phyloP scores from a whole-genome alignment of 208 protist species.

The Trypanosoma melophagium region DNA sequence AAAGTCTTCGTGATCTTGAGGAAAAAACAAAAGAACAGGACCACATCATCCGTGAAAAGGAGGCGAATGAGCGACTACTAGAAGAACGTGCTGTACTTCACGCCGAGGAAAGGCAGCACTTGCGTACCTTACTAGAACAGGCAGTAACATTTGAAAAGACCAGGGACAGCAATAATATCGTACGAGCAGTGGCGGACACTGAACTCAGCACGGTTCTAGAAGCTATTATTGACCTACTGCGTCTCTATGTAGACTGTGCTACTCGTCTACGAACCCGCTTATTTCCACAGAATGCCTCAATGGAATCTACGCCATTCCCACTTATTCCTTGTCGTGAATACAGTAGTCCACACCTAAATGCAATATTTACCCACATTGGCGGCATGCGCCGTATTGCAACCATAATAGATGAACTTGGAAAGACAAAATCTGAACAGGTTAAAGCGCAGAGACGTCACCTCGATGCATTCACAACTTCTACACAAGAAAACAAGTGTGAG shows the following conservation, averaged over 20 bases:
- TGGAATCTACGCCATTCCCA: slow-evolving; percentile 10
- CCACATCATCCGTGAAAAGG: slow-evolving; percentile 1
- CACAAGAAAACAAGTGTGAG: neutral
- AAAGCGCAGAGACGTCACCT: neutral
- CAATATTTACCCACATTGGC: slow-evolving; percentile 29
- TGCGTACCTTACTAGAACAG: slow-evolving; percentile 4
- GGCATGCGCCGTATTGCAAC: slow-evolving; percentile 23
- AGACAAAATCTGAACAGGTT: neutral
- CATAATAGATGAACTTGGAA: slow-evolving; percentile 4
- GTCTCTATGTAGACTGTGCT: slow-evolving; percentile 3
- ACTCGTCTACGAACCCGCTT: neutral
- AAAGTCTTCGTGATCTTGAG: neutral
- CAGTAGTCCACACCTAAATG: slow-evolving; percentile 23
- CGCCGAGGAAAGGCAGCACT: neutral
- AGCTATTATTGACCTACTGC: slow-evolving; percentile 12
- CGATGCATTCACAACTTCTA: neutral
- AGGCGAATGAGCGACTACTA: slow-evolving; percentile 11
- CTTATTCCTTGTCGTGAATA: slow-evolving; percentile 20
- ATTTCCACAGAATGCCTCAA: neutral
- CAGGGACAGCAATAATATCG: neutral
- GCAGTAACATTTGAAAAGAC: neutral
- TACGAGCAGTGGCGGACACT: slow-evolving; percentile 2
- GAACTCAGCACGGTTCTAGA: slow-evolving; percentile 16
- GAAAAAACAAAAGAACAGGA: neutral
- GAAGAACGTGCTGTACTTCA: slow-evolving; percentile 18